Base-by-base conservation (phyloP, 2,329 filamentous ascomycete species). In the Diplodia scrobiculata region DNA sequence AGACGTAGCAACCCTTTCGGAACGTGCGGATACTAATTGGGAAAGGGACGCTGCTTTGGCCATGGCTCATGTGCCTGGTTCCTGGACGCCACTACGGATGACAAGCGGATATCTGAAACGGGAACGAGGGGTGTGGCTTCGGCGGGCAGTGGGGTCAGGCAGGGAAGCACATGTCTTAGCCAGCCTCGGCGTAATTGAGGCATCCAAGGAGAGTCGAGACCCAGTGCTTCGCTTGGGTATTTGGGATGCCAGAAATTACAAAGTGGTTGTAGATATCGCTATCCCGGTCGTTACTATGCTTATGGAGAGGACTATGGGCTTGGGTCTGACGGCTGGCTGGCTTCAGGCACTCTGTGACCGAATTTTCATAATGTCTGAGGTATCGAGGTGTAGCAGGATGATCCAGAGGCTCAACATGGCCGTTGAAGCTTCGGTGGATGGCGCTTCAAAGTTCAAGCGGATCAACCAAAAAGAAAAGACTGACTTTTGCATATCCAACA, bases 51-150 rank as follows among this genome's bases (percentile, higher is more conserved):
- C 58, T 62, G 58, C 29, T 62, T 62, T 36, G 34, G 45, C 17
- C 41, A 41, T 17, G 17, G 38, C 25, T 32, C 41, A 32, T 14
- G 14, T 13, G 13, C 11, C 7, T 32, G 58, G 41, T 25, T 62
- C 58, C 58, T 17, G 45, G 58, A 5, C 29, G 45, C 45, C 14
- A 6, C 41, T 19, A n/a, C 17, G 34, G 58, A 62, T 62, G 29
- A 36, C 58, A 50, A 50, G 45, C 45, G 45, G 58, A 62, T 19
- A 62, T 36, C 58, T 62, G 58, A 50, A 29, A 62, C 55, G 25
- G 14, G 27, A 5, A 21, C 13, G 45, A 50, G 29, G 29, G 29
- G 41, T 38, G 58, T 25, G 27, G 58, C n/a, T 50, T 62, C 41
- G 54, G 38, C 9, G 54, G 7, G 36, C 50, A 6, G 17, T 32